A percentile compares a stretch with the other conserved stretches of the same genome.
Conservation (phyloP, 2,329 filamentous ascomycete genomes). For the Scedosporium boydii region DNA sequence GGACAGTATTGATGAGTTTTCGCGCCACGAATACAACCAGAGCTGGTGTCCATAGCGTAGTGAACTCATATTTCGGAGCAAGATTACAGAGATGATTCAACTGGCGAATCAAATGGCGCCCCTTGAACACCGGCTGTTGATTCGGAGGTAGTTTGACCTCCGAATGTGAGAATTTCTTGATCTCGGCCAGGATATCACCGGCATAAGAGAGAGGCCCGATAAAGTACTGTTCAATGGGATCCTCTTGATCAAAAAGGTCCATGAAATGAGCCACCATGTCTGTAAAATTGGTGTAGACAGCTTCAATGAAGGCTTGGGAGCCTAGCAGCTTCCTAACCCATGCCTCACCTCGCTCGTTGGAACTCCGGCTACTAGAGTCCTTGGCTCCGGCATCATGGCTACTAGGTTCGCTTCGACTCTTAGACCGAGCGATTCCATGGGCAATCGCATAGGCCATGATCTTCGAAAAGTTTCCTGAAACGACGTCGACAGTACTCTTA, state of each 20-base stretch:
- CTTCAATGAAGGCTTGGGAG: constrained; percentile 49
- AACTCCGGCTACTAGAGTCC: background rate
- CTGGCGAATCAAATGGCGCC: constrained; percentile 65
- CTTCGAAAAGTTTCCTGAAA: constrained; percentile 64
- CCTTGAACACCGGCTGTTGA: constrained; percentile 80
- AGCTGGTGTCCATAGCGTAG: constrained; percentile 64
- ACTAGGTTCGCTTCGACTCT: background rate
- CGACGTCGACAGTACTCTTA: constrained; percentile 43
- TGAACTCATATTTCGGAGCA: constrained; percentile 50
- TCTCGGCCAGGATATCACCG: constrained; percentile 54
- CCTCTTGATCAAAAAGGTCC: constrained; percentile 68
- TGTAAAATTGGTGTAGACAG: constrained; percentile 62
- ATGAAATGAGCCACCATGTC: constrained; percentile 71
- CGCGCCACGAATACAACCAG: constrained; percentile 67
- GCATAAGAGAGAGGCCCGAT: constrained; percentile 51
- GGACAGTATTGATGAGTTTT: constrained; percentile 69
- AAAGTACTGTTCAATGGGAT: constrained; percentile 60
- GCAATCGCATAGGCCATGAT: constrained; percentile 77
- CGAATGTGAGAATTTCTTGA: constrained; percentile 61
- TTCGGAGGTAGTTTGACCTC: constrained; percentile 57
- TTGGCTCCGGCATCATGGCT: background rate
- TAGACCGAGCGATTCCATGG: constrained; percentile 27
- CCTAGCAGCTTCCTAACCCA: constrained; percentile 48
- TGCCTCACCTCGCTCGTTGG: constrained; percentile 7
- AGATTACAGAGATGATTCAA: constrained; percentile 69